Percentiles rank a stretch among this genome's conserved stretches.
These are phyloP conservation scores for Passalora sequoiae DNA, from an alignment of 2,329 filamentous ascomycete species.

Conservation along the genomic window DNA sequence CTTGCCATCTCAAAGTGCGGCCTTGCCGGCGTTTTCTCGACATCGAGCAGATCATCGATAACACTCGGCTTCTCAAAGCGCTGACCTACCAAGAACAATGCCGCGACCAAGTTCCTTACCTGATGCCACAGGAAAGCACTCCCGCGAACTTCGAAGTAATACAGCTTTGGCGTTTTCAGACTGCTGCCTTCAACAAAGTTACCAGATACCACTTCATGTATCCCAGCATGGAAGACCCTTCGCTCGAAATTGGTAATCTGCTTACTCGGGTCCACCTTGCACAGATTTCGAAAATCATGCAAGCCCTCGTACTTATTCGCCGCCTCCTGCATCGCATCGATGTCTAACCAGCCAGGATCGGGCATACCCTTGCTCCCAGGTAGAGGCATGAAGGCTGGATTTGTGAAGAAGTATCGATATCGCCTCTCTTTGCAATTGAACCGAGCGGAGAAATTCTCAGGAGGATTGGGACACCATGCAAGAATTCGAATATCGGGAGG, in stretches of 20 bases:
- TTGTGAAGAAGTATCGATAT: constrained; percentile 97
- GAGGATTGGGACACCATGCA: constrained; percentile 85
- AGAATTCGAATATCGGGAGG: constrained; percentile 85
- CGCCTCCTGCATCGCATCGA: constrained; percentile 77
- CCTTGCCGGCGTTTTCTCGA: constrained; percentile 63
- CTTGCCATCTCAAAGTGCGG: constrained; percentile 88
- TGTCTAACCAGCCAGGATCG: constrained; percentile 68
- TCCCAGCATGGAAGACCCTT: constrained; percentile 71
- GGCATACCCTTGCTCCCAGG: constrained; percentile 25
- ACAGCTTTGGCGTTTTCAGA: constrained; percentile 57
- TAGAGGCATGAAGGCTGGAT: constrained; percentile 75
- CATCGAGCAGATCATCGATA: constrained; percentile 69
- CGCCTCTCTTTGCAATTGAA: constrained; percentile 88
- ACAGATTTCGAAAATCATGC: constrained; percentile 96
- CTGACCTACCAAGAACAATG: constrained; percentile 91
- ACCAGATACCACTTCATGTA: constrained; percentile 57
- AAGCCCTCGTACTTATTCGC: constrained; percentile 74
- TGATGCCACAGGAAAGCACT: constrained; percentile 98
- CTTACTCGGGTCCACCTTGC: constrained; percentile 86
- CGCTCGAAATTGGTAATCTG: constrained; percentile 80
- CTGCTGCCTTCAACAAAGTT: constrained; percentile 3
- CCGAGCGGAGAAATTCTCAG: constrained; percentile 76
- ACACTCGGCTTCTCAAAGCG: constrained; percentile 72
- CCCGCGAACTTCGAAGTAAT: constrained; percentile 81
- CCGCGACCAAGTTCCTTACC: constrained; percentile 85